Evolutionary conservation across 192 early-diverging fungal genomes (phyloP).

Genomic region (Neocallimastix lanati): DNA sequence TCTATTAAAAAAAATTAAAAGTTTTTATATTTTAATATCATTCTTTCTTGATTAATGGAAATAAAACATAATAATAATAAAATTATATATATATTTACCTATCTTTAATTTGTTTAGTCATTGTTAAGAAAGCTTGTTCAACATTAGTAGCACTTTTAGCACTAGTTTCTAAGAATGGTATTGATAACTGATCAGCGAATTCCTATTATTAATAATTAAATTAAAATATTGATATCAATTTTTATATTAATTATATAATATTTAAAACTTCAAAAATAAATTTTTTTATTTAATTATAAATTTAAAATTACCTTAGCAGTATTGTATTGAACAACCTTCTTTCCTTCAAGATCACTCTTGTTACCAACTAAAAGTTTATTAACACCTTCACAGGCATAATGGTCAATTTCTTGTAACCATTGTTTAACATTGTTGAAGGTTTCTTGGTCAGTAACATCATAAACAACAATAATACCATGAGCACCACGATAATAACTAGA

Average conservation of each 20-base stretch:
- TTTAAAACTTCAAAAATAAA: too few relatives aligned
- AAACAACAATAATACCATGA: slow-evolving; percentile 96
- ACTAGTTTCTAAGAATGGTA: slow-evolving; percentile 92
- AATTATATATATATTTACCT: slow-evolving; percentile 33
- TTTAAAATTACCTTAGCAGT: slow-evolving; percentile 55
- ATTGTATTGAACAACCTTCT: slow-evolving; percentile 72
- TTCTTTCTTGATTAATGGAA: too few relatives aligned
- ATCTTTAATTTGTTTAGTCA: slow-evolving; percentile 99
- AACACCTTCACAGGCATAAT: slow-evolving; percentile 90
- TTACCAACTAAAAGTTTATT: slow-evolving; percentile 97
- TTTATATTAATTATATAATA: too few relatives aligned
- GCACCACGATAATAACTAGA: slow-evolving; percentile 95
- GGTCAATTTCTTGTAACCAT: slow-evolving; percentile 97
- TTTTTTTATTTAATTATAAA: too few relatives aligned
- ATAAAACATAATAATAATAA: too few relatives aligned
- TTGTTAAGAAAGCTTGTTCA: slow-evolving; percentile 97
- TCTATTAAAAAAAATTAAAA: too few relatives aligned
- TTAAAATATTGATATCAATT: too few relatives aligned
- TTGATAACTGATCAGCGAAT: slow-evolving; percentile 70
- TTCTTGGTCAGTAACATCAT: slow-evolving; percentile 91
- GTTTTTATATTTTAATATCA: too few relatives aligned
- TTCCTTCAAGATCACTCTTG: slow-evolving; percentile 87
- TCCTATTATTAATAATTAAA: slow-evolving; percentile 52
- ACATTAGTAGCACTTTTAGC: slow-evolving; percentile 97
- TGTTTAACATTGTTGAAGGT: slow-evolving; percentile 93